These are phyloP conservation scores for Paramecium biaurelia DNA, from an alignment of 73 alveolate species.

Conservation along the genomic window DNA sequence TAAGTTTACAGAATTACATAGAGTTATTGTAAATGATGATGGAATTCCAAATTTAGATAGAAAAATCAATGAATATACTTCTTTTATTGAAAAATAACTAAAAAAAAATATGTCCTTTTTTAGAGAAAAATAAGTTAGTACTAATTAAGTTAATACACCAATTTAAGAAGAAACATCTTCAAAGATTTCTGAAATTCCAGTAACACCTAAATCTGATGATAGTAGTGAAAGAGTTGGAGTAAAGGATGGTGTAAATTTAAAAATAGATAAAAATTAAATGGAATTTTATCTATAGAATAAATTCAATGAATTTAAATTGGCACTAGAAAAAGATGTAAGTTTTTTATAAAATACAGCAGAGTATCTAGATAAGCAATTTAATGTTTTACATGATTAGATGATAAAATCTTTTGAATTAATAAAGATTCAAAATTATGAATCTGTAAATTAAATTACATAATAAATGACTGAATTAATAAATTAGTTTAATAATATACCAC, in stretches of 20 bases:
- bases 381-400: neutral
- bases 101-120: slow-evolving; percentile 31
- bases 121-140: neutral
- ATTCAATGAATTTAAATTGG: neutral
- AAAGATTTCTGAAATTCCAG: neutral
- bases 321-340: neutral
- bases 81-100: neutral
- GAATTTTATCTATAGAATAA: neutral
- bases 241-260: neutral
- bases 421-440: neutral
- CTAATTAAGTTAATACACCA: neutral
- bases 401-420: neutral
- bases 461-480: neutral
- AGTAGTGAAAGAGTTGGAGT: slow-evolving; percentile 18
- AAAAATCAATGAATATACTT: neutral
- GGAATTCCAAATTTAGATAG: slow-evolving; percentile 38
- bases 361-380: neutral
- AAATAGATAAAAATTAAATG: neutral
- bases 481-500: neutral
- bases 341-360: neutral
- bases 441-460: neutral
- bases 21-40: neutral
- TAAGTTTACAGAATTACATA: slow-evolving; percentile 27
- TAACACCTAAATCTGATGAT: neutral
- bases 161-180: neutral